phyloP scores from a whole-genome alignment of 176 grass and related monocot genomes.

The Calamus simplicifolius region DNA sequence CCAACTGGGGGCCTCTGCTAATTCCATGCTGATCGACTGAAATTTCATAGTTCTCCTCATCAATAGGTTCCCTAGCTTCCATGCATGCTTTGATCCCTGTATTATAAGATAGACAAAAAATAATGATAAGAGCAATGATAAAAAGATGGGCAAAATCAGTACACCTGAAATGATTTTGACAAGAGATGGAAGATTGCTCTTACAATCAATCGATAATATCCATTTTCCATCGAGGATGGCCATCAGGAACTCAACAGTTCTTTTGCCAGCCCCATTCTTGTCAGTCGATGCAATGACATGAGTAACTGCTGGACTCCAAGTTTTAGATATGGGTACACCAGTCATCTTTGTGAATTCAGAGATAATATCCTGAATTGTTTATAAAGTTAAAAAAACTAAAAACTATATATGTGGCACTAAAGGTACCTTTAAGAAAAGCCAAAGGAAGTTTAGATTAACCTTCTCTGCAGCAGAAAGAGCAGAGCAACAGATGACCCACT shows the following conservation, averaged over 20 bases:
- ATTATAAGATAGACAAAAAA: conserved; percentile 1
- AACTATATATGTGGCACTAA: too few species aligned
- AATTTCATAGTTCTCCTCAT: conserved; percentile 61
- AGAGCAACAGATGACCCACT: conserved; percentile 87
- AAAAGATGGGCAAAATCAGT: too few species aligned
- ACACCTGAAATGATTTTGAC: not conserved
- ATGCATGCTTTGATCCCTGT: conserved; percentile 81
- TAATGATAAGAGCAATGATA: too few species aligned
- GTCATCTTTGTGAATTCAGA: conserved; percentile 59
- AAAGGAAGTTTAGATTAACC: conserved; percentile 22
- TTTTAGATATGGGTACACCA: conserved; percentile 44
- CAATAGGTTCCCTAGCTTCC: conserved; percentile 40
- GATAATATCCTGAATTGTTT: conserved; percentile 34
- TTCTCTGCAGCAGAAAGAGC: conserved; percentile 69
- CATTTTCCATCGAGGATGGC: conserved; percentile 82
- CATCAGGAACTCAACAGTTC: conserved; percentile 88
- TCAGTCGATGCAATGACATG: conserved; percentile 84
- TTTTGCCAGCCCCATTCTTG: conserved; percentile 63
- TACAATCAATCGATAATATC: conserved; percentile 77
- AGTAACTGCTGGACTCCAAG: conserved; percentile 63
- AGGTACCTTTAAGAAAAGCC: too few species aligned
- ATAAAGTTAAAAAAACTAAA: conserved; percentile 40
- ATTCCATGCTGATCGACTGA: conserved; percentile 59
- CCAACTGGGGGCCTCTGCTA: conserved; percentile 43
- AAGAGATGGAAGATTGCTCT: conserved; percentile 1